These are phyloP conservation scores for Rosa lucieae DNA, from an alignment of 306 rosid genomes.

Conservation along the genomic window DNA sequence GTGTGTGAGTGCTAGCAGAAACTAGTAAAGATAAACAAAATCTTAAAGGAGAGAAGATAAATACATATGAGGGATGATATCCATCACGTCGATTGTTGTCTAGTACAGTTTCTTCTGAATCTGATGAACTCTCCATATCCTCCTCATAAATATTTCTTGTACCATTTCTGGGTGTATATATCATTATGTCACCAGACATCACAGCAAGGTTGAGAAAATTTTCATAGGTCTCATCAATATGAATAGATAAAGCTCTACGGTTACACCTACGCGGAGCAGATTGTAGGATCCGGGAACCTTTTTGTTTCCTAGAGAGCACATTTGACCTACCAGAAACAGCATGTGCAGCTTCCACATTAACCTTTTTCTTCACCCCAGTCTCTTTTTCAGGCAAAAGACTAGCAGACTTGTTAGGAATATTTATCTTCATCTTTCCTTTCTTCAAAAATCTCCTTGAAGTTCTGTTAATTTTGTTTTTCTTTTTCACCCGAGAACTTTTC, in stretches of 20 bases:
- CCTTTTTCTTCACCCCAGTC: background rate
- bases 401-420: background rate
- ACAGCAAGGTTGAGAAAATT: background rate
- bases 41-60: constrained; percentile 22
- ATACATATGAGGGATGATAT: constrained; percentile 31
- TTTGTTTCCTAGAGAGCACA: background rate
- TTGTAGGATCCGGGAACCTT: background rate
- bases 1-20: background rate
- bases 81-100: constrained; percentile 20
- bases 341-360: background rate
- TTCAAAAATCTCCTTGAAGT: constrained; percentile 5
- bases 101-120: constrained; percentile 28
- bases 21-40: constrained; percentile 11
- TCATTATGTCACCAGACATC: constrained; percentile 18
- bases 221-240: background rate
- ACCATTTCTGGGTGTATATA: constrained; percentile 12
- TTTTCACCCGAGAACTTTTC: constrained; percentile 13
- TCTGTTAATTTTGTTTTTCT: background rate
- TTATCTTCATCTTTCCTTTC: background rate
- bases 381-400: background rate
- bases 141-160: constrained; percentile 6
- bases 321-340: background rate
- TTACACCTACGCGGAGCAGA: background rate
- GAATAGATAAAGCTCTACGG: background rate
- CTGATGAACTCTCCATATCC: constrained; percentile 33